phyloP scores from a whole-genome alignment of 345 rosid species.

The Reutealis trisperma region DNA sequence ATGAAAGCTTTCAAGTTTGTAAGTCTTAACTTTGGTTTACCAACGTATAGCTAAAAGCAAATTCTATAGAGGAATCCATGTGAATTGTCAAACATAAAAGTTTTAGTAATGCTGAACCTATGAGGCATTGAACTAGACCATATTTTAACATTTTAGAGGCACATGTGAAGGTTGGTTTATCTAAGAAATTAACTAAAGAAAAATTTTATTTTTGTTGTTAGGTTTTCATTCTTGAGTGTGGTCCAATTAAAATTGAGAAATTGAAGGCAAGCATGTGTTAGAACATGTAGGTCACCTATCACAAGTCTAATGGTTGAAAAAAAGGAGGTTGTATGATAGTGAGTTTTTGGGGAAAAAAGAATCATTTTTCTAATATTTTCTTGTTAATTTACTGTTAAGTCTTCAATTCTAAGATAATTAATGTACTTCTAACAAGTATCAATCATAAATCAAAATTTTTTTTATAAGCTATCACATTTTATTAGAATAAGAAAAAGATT shows the following conservation, averaged over 20 bases:
- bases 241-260: background rate
- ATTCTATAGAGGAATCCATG: too few relatives aligned
- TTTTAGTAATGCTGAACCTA: background rate
- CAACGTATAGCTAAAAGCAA: too few relatives aligned
- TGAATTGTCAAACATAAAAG: background rate
- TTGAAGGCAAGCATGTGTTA: background rate
- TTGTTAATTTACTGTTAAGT: background rate
- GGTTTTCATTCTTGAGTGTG: background rate
- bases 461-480: too few relatives aligned
- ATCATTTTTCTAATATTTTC: background rate
- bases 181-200: background rate
- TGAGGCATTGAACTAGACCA: too few relatives aligned
- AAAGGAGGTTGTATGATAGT: background rate
- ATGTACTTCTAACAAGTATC: background rate
- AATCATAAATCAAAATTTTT: background rate
- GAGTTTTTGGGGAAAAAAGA: background rate
- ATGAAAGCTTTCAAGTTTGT: too few relatives aligned
- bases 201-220: background rate
- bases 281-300: conserved; percentile 7
- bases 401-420: conserved; percentile 12
- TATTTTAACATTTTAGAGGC: background rate
- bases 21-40: too few relatives aligned
- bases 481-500: too few relatives aligned
- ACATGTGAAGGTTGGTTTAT: background rate
- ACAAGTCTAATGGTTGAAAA: background rate